Evolutionary conservation across 78 protist species (phyloP).

Genomic region (Speleostelium caveatum): DNA sequence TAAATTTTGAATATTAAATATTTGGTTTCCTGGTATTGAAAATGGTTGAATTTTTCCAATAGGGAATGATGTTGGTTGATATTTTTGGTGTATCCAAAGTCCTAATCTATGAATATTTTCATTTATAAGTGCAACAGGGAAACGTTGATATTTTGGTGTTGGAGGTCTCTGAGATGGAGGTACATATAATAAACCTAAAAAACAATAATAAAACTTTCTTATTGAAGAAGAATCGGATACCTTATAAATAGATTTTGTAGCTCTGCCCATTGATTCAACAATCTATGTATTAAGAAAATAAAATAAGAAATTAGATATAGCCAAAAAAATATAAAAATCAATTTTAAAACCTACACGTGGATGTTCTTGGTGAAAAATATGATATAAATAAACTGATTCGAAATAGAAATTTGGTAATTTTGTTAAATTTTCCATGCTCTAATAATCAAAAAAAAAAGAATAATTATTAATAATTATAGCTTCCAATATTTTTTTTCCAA

Average conservation of each 20-base stretch:
- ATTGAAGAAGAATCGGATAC: conserved; percentile 70
- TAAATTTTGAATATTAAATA: neutral
- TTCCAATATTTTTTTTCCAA: too few species aligned
- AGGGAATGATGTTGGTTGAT: neutral
- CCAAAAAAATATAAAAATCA: neutral
- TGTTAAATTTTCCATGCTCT: conserved; percentile 29
- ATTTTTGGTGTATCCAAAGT: conserved; percentile 34
- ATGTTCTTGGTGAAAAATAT: conserved; percentile 56
- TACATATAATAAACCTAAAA: conserved; percentile 48
- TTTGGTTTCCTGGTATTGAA: too few species aligned
- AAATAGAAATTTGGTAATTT: conserved; percentile 30
- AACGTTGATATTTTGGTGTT: conserved; percentile 60
- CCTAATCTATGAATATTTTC: conserved; percentile 56
- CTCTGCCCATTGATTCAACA: conserved; percentile 52
- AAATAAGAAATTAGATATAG: neutral
- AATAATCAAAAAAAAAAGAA: neutral
- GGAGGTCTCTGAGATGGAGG: conserved; percentile 67
- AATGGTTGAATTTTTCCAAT: neutral
- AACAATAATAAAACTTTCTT: conserved; percentile 75
- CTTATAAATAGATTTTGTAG: conserved; percentile 34
- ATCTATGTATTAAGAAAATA: conserved; percentile 11
- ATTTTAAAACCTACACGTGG: neutral
- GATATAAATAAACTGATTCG: conserved; percentile 74
- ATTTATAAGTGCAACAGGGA: conserved; percentile 71
- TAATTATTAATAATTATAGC: neutral